Evolutionary conservation across 805 yeast species (phyloP).

Genomic region (Saccharomyces eubayanus): DNA sequence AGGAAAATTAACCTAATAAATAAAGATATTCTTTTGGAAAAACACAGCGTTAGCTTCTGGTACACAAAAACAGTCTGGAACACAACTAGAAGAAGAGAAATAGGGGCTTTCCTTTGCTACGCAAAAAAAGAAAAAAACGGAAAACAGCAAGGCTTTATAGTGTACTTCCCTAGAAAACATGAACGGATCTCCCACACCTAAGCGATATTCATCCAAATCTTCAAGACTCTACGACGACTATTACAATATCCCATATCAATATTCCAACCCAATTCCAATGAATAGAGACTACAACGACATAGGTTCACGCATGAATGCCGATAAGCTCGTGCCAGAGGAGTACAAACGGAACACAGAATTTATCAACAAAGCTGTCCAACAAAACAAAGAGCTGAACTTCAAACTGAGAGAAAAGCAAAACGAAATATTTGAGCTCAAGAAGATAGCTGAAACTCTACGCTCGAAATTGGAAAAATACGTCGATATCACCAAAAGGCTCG

Average conservation of each 20-base stretch:
- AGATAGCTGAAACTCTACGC: background rate
- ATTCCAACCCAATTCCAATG: conserved; percentile 6
- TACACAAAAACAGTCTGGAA: background rate
- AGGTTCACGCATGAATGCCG: conserved; percentile 7
- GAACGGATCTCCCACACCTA: conserved; percentile 28
- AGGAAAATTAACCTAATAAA: background rate
- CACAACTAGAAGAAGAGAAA: background rate
- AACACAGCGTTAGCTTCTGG: background rate
- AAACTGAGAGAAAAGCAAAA: conserved; percentile 26
- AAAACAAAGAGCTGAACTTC: conserved; percentile 30
- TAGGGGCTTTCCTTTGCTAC: background rate
- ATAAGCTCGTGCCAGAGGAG: conserved; percentile 28
- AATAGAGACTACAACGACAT: conserved; percentile 2
- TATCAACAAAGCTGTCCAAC: conserved; percentile 33
- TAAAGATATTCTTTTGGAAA: background rate
- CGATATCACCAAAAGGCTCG: background rate
- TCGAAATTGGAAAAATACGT: background rate
- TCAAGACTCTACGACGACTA: conserved; percentile 1
- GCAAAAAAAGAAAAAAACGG: background rate
- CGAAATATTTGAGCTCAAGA: conserved; percentile 4
- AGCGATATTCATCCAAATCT: conserved; percentile 19
- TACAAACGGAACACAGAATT: conserved; percentile 31
- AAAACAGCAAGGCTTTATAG: background rate
- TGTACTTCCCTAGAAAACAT: conserved; percentile 3
- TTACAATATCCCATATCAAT: conserved; percentile 6